Evolutionary conservation across 225 moss, liverwort and hornwort genomes (phyloP).

Genomic region (Marchantia paleacea): DNA sequence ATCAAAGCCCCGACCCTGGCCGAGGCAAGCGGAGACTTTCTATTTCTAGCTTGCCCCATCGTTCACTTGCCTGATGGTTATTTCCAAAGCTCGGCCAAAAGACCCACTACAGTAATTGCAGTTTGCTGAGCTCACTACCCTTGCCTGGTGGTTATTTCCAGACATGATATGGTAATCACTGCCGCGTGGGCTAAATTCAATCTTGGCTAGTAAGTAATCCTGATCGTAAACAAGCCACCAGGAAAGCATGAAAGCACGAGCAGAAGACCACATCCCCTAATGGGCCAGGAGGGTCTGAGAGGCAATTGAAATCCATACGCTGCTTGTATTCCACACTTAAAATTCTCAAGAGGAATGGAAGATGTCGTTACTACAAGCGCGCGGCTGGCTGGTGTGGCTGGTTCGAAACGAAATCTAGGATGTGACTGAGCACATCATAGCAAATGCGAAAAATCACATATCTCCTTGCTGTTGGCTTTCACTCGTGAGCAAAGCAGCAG

Average conservation of each 20-base stretch:
- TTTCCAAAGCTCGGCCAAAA: no score
- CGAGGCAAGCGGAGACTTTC: not conserved
- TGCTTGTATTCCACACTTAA: not conserved
- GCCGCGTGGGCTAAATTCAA: not conserved
- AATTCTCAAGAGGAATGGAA: not conserved
- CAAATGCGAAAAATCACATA: slow-evolving; percentile 11
- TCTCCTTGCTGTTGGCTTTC: slow-evolving; percentile 27
- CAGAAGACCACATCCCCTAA: not conserved
- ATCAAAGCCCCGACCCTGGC: not conserved
- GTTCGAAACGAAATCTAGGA: not conserved
- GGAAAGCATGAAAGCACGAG: not conserved
- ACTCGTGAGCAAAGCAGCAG: slow-evolving; percentile 22
- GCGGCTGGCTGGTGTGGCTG: not conserved
- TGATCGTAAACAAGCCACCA: not conserved
- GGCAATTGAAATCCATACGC: not conserved
- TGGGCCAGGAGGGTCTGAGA: not conserved
- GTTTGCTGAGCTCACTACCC: not conserved
- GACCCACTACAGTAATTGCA: not conserved
- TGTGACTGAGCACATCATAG: slow-evolving; percentile 4
- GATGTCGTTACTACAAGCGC: not conserved
- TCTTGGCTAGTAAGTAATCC: not conserved
- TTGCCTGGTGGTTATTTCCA: not conserved
- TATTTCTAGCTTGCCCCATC: not conserved
- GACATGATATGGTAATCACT: no score
- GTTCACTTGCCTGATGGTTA: no score